These are phyloP conservation scores for Ceratocystis eucalypticola DNA, from an alignment of 2,329 filamentous ascomycete species.

Conservation along the genomic window DNA sequence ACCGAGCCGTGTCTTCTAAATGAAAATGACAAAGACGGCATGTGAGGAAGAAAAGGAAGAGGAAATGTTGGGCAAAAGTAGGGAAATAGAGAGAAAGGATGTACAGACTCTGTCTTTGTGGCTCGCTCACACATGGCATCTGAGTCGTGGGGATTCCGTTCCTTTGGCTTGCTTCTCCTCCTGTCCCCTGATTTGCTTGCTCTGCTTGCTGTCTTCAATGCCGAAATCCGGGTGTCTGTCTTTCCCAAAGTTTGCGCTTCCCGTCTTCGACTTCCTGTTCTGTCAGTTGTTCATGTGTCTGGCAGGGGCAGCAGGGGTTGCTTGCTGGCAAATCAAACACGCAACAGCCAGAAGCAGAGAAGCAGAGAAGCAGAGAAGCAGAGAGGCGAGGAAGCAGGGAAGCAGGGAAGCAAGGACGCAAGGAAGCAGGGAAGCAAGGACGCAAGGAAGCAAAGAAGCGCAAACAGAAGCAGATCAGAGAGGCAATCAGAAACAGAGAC, in stretches of 20 bases:
- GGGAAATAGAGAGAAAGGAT: background rate
- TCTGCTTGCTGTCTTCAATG: background rate
- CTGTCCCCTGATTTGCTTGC: background rate
- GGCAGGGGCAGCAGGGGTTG: background rate
- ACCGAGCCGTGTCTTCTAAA: background rate
- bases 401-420: no score
- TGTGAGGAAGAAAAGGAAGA: background rate
- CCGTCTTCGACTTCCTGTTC: constrained; percentile 5
- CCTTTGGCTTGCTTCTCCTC: background rate
- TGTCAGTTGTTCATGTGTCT: background rate
- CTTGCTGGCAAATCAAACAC: background rate
- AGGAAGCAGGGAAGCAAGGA: no score
- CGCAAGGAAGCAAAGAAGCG: no score
- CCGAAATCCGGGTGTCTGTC: background rate
- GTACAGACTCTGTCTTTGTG: background rate
- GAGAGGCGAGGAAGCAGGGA: no score
- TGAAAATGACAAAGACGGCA: background rate
- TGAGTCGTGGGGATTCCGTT: constrained; percentile 2
- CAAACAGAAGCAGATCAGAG: no score
- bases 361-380: background rate
- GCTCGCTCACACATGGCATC: constrained; percentile 5
- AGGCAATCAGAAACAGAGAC: no score
- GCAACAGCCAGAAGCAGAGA: background rate
- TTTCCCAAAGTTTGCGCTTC: background rate
- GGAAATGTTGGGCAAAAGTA: background rate